Evolutionary conservation across 2,329 filamentous ascomycete genomes (phyloP), one percentile per base, ranked within the genome.

Genomic region (Aspergillus glaucus): DNA sequence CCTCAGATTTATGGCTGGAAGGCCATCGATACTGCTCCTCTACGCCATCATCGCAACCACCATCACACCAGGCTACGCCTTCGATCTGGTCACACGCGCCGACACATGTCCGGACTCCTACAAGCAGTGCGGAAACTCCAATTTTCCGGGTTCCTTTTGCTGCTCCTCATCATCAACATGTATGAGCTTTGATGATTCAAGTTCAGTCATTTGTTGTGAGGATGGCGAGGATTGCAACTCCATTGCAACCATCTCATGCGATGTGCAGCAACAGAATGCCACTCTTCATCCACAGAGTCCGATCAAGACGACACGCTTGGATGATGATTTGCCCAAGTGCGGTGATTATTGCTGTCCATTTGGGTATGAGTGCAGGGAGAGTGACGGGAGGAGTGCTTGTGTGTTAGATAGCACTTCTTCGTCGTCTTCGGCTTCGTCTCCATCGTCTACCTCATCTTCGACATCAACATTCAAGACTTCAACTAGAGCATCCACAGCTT

Each of bases 161-260:
- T 77, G 74, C 49, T 59, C 68, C 19, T 62, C 65, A 28, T 62
- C 57, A 8, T 63, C 64, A 14, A 68, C 61, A 36, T 77, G 74
- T 52, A 56, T 74, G 44, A 65, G 65, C 40, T 49, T 75, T 32
- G 73, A 75, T 50, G 55, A 62, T 46, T 64, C 62, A 9, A 71
- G 62, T 30, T 70, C 72, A 3, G 71, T 65, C 24, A 64, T 77
- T 21, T 77, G 74, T 58, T 77, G 74, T 55, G 73, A 72, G n/a
- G 58, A 62, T 9, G 72, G 69, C 4, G 49, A 59, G 22, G 60
- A 62, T 44, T 77, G 74, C 54, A 53, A 61, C 12, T 67, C 62
- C 45, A 75, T 76, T 43, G 51, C 63, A 28, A 62, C 69, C 1
- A 72, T 75, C 43, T 61, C 63, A 22, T 77, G 74, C 62, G 61